phyloP scores from a whole-genome alignment of 78 protist genomes.

The Dictyostelium capitatum region DNA sequence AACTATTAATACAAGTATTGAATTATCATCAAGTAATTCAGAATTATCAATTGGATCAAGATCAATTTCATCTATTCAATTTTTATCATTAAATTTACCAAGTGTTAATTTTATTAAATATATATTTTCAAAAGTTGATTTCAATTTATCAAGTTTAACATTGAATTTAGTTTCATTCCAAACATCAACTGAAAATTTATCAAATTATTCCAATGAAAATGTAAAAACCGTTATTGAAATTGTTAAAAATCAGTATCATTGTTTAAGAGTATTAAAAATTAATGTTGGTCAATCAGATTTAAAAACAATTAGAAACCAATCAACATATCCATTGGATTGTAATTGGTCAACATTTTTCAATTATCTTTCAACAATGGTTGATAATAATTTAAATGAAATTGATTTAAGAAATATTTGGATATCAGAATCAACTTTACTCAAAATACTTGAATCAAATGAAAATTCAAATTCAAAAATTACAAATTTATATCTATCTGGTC shows the following conservation, averaged over 20 bases:
- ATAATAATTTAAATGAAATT: background rate
- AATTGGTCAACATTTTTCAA: background rate
- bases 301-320: background rate
- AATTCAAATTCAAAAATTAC: background rate
- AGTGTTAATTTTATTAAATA: background rate
- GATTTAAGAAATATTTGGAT: slow-evolving; percentile 8
- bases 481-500: background rate
- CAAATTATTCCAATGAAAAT: background rate
- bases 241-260: background rate
- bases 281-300: background rate
- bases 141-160: background rate
- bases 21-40: background rate
- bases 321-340: background rate
- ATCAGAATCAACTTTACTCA: background rate
- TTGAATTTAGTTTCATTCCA: background rate
- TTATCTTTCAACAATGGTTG: background rate
- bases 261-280: background rate
- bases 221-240: background rate
- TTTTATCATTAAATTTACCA: slow-evolving; percentile 2
- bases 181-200: background rate
- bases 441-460: background rate
- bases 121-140: background rate
- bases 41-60: background rate
- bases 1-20: background rate
- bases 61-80: background rate